Percentiles rank a stretch among this genome's conserved stretches.
phyloP scores from a whole-genome alignment of 2,329 filamentous ascomycete species.

The Penicillium sp. region DNA sequence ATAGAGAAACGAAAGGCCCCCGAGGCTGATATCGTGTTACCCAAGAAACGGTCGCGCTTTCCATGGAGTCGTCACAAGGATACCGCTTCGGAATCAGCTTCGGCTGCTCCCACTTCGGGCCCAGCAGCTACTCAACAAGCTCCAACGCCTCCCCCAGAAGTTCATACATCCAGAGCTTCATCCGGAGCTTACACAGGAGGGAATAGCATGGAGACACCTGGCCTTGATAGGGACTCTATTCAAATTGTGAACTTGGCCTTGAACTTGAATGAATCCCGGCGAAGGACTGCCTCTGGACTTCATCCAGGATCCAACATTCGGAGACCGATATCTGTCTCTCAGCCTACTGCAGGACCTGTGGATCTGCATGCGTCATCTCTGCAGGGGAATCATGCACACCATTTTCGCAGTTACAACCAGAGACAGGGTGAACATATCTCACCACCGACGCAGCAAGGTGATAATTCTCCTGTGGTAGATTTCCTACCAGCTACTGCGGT shows the following conservation, averaged over 20 bases:
- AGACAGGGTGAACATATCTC: conserved; percentile 21
- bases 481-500: conserved; percentile 28
- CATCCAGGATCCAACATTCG: conserved; percentile 46
- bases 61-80: conserved; percentile 33
- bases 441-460: conserved; percentile 7
- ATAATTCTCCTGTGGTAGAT: conserved; percentile 24
- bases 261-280: conserved; percentile 72
- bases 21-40: conserved; percentile 31
- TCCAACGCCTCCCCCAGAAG: conserved; percentile 9
- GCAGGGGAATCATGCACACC: conserved; percentile 12
- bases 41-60: conserved; percentile 36
- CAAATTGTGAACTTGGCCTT: conserved; percentile 92
- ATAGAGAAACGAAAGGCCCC: conserved; percentile 42
- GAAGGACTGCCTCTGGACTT: conserved; percentile 57
- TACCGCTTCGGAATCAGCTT: conserved; percentile 30
- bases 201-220: conserved; percentile 22
- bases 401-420: conserved; percentile 24
- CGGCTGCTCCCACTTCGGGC: conserved; percentile 15
- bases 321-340: conserved; percentile 30
- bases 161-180: conserved; percentile 11
- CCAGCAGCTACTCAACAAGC: conserved; percentile 8
- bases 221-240: conserved; percentile 68
- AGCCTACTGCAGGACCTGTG: conserved; percentile 17
- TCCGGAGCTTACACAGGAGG: conserved; percentile 11
- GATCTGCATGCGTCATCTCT: conserved; percentile 21